phyloP scores from a whole-genome alignment of 2,329 filamentous ascomycete genomes.

The Zymoseptoria ardabiliae region DNA sequence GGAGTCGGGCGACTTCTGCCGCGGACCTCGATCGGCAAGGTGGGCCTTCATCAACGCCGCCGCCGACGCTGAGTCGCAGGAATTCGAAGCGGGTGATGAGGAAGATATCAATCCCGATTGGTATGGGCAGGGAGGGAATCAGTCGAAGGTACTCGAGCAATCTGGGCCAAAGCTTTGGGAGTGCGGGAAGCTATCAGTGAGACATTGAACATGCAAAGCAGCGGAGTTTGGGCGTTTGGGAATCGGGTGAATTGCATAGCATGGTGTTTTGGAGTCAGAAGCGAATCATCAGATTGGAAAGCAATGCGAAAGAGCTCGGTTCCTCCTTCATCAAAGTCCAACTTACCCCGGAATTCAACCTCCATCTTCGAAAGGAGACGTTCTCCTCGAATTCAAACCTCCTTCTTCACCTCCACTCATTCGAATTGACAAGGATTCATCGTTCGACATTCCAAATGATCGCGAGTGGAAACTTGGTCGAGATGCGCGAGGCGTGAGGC shows the following conservation, averaged over 20 bases:
- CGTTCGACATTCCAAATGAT: neutral
- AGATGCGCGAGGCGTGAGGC: neutral
- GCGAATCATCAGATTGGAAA: neutral
- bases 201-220: too few relatives aligned
- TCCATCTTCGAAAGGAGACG: too few relatives aligned
- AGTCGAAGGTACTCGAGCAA: slow-evolving; percentile 40
- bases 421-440: neutral
- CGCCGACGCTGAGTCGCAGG: slow-evolving; percentile 16
- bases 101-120: slow-evolving; percentile 38
- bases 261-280: neutral
- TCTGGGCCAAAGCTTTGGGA: slow-evolving; percentile 34
- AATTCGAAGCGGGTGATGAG: slow-evolving; percentile 30
- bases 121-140: slow-evolving; percentile 38
- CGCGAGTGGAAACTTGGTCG: neutral
- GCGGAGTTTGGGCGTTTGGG: neutral
- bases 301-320: neutral
- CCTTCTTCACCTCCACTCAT: neutral
- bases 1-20: slow-evolving; percentile 12
- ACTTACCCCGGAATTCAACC: too few relatives aligned
- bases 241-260: neutral
- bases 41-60: neutral
- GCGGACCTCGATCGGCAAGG: slow-evolving; percentile 5
- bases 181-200: slow-evolving; percentile 20
- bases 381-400: too few relatives aligned
- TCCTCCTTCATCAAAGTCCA: neutral